Evolutionary conservation across 768 basidiomycete genomes (phyloP), one percentile per base, ranked within the genome.

Genomic region (Boletellus emodensis): DNA sequence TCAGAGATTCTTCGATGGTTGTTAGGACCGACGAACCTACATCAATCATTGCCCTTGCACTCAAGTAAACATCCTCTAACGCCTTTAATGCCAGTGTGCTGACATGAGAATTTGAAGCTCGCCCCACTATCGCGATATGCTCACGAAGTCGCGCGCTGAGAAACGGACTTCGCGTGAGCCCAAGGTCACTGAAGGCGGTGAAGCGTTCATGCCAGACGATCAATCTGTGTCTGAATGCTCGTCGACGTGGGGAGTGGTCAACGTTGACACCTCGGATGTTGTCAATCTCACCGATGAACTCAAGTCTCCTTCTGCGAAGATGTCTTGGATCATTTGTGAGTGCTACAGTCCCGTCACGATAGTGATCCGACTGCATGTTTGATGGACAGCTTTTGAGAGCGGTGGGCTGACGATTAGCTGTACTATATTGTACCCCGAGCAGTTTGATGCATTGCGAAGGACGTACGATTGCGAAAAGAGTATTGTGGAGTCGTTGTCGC

Each of bases 11-110:
- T 14, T 85, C 87, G 2, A 94, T 98, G 82, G 85, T 97, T 44
- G 87, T 99, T 17, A 81, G 95, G 17, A 93, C 93, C 17, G 94
- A 97, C 65, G 96, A 99, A 63, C 96, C 95, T 3, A 96, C 94
- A 0, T 97, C 95, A 15, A 96, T 98, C 61, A 94, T 98, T 56
- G 94, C 96, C 7, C 83, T 97, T 49, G 91, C 93, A 6, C 71
- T 99, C 43, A 90, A 87, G 91, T 92, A 61, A 60, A 82, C 69
- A 8, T 38, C 14, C 44, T 43, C 13, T 28, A n/a, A 18, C 17
- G 17, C 46, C 30, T 3, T 37, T 42, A 14, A 28, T 35, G 39
- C 17, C 15, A n/a, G 49, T 40, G 46, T 33, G 8, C 54, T 61
- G 26, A 61, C 35, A 1, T 1, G 46, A 22, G 2, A 10, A 22